A percentile compares a stretch with the other conserved stretches of the same genome.
Conservation (phyloP, 2,329 filamentous ascomycete species). For the Pezicula rhizophila region DNA sequence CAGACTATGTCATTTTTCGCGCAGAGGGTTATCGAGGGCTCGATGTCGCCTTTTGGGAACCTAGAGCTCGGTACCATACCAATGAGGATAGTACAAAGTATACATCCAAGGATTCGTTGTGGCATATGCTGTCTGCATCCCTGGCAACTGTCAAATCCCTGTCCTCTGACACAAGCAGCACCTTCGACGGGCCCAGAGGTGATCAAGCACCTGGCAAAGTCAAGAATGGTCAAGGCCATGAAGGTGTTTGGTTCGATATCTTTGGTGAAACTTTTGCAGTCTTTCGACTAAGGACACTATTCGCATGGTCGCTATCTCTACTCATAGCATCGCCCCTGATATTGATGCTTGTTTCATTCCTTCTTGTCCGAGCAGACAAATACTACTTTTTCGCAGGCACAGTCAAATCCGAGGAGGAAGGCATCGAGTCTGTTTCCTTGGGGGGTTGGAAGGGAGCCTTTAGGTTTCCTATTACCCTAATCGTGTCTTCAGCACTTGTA, state of each 20-base stretch:
- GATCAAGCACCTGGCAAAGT: constrained; percentile 55
- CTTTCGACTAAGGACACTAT: constrained; percentile 74
- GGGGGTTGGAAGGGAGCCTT: constrained; percentile 78
- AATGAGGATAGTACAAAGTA: constrained; percentile 80
- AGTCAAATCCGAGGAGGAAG: constrained; percentile 50
- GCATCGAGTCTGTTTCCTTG: constrained; percentile 55
- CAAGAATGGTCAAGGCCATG: constrained; percentile 58
- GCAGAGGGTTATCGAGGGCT: constrained; percentile 78
- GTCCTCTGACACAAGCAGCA: constrained; percentile 59
- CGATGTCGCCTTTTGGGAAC: constrained; percentile 87
- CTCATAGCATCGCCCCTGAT: constrained; percentile 74
- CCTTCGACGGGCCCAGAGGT: constrained; percentile 55
- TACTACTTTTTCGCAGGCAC: constrained; percentile 78
- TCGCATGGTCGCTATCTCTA: constrained; percentile 79
- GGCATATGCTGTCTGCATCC: constrained; percentile 91
- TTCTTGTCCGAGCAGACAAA: constrained; percentile 68
- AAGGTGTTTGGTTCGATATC: constrained; percentile 89
- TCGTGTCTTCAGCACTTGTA: constrained; percentile 60
- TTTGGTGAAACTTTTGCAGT: constrained; percentile 76
- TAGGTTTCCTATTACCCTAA: constrained; percentile 72
- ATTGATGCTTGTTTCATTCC: constrained; percentile 61
- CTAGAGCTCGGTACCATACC: constrained; percentile 84
- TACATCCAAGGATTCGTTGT: constrained; percentile 64
- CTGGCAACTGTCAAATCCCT: constrained; percentile 68
- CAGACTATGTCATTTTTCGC: constrained; percentile 82